A percentile compares a stretch with the other conserved stretches of the same genome.
phyloP scores from a whole-genome alignment of 148 eudicot species.

The Vaccinium corymbosum region DNA sequence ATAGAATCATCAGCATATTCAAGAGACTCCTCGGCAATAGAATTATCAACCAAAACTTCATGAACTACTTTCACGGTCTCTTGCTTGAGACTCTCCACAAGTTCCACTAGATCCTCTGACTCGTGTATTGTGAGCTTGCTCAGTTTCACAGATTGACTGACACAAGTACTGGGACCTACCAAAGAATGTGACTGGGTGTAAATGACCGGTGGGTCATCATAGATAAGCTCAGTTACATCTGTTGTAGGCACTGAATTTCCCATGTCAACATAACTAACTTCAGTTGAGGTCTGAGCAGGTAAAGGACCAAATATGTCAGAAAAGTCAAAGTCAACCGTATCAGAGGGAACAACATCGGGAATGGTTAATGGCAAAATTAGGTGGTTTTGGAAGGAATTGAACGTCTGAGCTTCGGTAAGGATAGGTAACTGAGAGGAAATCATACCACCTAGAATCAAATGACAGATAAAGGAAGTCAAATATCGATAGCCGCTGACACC shows the following conservation, averaged over 20 bases:
- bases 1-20: constrained; percentile 26
- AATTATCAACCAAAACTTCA: constrained; percentile 29
- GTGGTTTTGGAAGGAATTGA: constrained; percentile 43
- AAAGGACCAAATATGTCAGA: constrained; percentile 81
- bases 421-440: constrained; percentile 60
- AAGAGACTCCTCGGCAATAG: constrained; percentile 19
- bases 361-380: constrained; percentile 38
- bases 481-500: constrained; percentile 21
- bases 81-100: constrained; percentile 25
- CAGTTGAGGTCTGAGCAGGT: constrained; percentile 40
- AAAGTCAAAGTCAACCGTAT: constrained; percentile 66
- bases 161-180: constrained; percentile 72
- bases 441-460: constrained; percentile 41
- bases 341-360: constrained; percentile 49
- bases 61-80: constrained; percentile 30
- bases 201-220: constrained; percentile 62
- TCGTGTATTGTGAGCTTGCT: constrained; percentile 56
- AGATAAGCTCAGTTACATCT: constrained; percentile 46
- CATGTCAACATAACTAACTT: constrained; percentile 32
- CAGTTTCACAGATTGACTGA: constrained; percentile 58
- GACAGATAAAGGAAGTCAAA: constrained; percentile 27
- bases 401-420: constrained; percentile 22
- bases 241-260: constrained; percentile 29
- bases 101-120: constrained; percentile 38
- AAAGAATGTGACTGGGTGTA: constrained; percentile 73